These are phyloP conservation scores for Cytospora piceicola DNA, from an alignment of 2,329 filamentous ascomycete genomes.

Conservation along the genomic window DNA sequence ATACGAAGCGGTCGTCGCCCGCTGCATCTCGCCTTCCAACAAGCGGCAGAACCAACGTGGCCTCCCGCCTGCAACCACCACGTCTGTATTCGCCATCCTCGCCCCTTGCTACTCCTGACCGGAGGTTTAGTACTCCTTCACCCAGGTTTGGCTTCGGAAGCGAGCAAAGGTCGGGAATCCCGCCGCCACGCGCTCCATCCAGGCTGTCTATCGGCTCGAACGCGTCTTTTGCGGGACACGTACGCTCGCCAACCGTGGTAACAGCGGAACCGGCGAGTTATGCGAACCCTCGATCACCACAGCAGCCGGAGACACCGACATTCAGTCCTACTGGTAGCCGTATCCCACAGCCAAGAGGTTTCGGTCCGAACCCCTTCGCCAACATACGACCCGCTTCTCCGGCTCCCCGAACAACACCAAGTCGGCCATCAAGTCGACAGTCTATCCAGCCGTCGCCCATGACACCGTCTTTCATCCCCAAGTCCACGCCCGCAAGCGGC, in stretches of 20 bases:
- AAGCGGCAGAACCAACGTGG: slow-evolving; percentile 14
- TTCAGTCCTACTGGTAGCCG: slow-evolving; percentile 27
- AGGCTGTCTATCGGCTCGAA: slow-evolving; percentile 45
- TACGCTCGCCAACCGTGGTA: slow-evolving; percentile 49
- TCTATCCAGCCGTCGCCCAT: slow-evolving; percentile 28
- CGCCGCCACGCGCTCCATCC: slow-evolving; percentile 42
- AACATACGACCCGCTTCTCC: slow-evolving; percentile 22
- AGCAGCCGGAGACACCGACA: slow-evolving; percentile 27
- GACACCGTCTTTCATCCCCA: slow-evolving; percentile 26
- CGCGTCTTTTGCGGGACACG: slow-evolving; percentile 36
- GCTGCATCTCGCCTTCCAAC: slow-evolving; percentile 15
- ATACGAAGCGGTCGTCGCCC: slow-evolving; percentile 26
- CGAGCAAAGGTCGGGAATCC: slow-evolving; percentile 38
- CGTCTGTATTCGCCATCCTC: slow-evolving; percentile 16
- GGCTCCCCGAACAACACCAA: slow-evolving; percentile 28
- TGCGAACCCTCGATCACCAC: slow-evolving; percentile 52
- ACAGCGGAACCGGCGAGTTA: slow-evolving; percentile 56
- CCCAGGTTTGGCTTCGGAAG: slow-evolving; percentile 22
- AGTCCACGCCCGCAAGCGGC: slow-evolving; percentile 28
- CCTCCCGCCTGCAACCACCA: slow-evolving; percentile 22
- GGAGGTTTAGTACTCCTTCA: slow-evolving; percentile 21
- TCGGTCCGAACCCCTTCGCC: slow-evolving; percentile 29
- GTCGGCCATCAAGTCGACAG: slow-evolving; percentile 31
- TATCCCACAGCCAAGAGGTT: slow-evolving; percentile 26
- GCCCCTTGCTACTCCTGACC: slow-evolving; percentile 2